phyloP scores from a whole-genome alignment of 495 filamentous ascomycete genomes.

The Penicillium coffeae region DNA sequence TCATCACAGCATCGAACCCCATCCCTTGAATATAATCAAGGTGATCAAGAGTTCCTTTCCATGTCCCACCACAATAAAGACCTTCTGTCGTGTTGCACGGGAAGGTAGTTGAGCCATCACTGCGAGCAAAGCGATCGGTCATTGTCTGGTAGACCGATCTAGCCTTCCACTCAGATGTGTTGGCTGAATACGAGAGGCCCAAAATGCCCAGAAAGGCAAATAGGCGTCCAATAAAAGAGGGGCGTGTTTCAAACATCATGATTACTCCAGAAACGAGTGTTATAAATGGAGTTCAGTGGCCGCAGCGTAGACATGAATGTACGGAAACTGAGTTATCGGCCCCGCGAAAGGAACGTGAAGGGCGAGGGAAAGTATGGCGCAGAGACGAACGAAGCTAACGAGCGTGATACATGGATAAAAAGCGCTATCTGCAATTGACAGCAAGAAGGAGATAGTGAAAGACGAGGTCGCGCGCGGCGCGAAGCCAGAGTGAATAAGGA shows the following conservation, averaged over 20 bases:
- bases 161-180: conserved; percentile 47
- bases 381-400: background rate
- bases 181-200: conserved; percentile 13
- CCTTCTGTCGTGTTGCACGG: conserved; percentile 36
- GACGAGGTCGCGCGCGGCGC: too few species aligned
- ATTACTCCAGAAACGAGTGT: background rate
- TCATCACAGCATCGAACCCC: conserved; percentile 82
- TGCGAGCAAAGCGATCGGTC: conserved; percentile 71
- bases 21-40: conserved; percentile 62
- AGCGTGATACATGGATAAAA: too few species aligned
- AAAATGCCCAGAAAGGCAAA: background rate
- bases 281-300: background rate
- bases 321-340: background rate
- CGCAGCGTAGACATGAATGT: background rate
- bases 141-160: conserved; percentile 73
- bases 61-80: conserved; percentile 74
- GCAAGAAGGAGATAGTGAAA: too few species aligned
- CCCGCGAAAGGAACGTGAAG: background rate
- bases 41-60: conserved; percentile 62
- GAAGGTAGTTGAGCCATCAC: conserved; percentile 56
- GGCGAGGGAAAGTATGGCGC: background rate
- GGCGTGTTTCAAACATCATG: background rate
- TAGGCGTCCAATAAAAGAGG: background rate
- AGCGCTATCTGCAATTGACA: too few species aligned
- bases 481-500: too few species aligned